phyloP scores from a whole-genome alignment of 768 basidiomycete species.

The Suillus sp. region DNA sequence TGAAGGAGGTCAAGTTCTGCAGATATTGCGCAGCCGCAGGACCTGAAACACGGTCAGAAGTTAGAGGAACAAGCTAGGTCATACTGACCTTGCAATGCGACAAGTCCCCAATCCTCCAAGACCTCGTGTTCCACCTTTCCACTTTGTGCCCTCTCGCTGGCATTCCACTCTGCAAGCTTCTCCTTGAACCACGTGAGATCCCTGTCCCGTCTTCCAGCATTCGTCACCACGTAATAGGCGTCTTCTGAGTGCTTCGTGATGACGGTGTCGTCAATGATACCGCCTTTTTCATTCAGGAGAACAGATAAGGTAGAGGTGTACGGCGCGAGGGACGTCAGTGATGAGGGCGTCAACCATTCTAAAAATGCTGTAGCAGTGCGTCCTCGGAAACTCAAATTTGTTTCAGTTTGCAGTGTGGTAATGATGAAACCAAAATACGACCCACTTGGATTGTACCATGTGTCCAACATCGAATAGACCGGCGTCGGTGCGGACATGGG shows the following conservation, averaged over 20 bases:
- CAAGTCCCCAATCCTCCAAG: conserved; percentile 80
- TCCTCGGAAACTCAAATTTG: conserved; percentile 72
- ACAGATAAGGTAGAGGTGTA: conserved; percentile 87
- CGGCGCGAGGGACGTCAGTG: conserved; percentile 62
- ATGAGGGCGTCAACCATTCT: conserved; percentile 88
- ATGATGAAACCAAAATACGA: conserved; percentile 2
- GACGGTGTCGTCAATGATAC: conserved; percentile 95
- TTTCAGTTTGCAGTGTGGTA: not conserved
- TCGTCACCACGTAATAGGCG: conserved; percentile 94
- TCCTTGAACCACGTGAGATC: conserved; percentile 78
- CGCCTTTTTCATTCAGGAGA: conserved; percentile 84
- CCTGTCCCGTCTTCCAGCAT: conserved; percentile 82
- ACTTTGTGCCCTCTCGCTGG: conserved; percentile 44
- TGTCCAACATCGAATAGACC: conserved; percentile 98
- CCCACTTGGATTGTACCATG: conserved; percentile 93
- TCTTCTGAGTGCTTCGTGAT: conserved; percentile 81
- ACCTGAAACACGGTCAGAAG: conserved; percentile 43
- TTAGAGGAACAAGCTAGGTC: not conserved
- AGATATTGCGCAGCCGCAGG: conserved; percentile 82
- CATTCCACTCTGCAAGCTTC: conserved; percentile 80
- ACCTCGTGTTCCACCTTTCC: conserved; percentile 80
- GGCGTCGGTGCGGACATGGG: conserved; percentile 77
- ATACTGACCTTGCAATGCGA: conserved; percentile 83
- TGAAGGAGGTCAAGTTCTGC: conserved; percentile 73
- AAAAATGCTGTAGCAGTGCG: conserved; percentile 78